Conservation (phyloP, 2,329 filamentous ascomycete genomes). For the Fusarium goolgardi region DNA sequence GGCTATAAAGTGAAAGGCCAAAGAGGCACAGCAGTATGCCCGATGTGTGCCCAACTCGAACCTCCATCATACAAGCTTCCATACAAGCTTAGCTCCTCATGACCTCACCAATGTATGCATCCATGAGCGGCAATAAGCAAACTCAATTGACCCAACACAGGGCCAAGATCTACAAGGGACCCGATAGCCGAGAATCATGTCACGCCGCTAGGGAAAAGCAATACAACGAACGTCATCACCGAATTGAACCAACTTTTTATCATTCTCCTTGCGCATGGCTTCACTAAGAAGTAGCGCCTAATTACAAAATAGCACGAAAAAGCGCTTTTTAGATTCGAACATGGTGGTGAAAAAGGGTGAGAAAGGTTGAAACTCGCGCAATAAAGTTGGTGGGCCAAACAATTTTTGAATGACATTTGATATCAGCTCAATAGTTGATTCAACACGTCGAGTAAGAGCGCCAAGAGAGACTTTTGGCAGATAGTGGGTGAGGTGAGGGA, state of each 20-base stretch:
- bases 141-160: slow-evolving; percentile 6
- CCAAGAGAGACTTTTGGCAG: slow-evolving; percentile 13
- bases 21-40: slow-evolving; percentile 35
- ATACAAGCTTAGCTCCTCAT: slow-evolving; percentile 18
- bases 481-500: slow-evolving; percentile 9
- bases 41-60: slow-evolving; percentile 40
- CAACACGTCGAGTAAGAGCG: slow-evolving; percentile 22
- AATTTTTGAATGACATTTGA: slow-evolving; percentile 28
- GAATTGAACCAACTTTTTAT: slow-evolving; percentile 45
- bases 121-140: slow-evolving; percentile 27
- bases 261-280: slow-evolving; percentile 39
- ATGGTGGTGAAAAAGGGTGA: slow-evolving; percentile 16
- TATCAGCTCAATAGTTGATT: slow-evolving; percentile 18
- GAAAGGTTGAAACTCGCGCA: slow-evolving; percentile 10
- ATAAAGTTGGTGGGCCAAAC: slow-evolving; percentile 22
- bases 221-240: slow-evolving; percentile 12
- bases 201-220: slow-evolving; percentile 14
- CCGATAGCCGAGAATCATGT: slow-evolving; percentile 36
- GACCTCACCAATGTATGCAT: slow-evolving; percentile 11
- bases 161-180: slow-evolving; percentile 25
- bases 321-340: slow-evolving; percentile 47
- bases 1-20: slow-evolving; percentile 6
- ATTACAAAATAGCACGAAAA: slow-evolving; percentile 47
- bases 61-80: background rate
- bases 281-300: slow-evolving; percentile 41